Conservation (phyloP, 148 eudicot species). For the Hydrangea macrophylla region DNA sequence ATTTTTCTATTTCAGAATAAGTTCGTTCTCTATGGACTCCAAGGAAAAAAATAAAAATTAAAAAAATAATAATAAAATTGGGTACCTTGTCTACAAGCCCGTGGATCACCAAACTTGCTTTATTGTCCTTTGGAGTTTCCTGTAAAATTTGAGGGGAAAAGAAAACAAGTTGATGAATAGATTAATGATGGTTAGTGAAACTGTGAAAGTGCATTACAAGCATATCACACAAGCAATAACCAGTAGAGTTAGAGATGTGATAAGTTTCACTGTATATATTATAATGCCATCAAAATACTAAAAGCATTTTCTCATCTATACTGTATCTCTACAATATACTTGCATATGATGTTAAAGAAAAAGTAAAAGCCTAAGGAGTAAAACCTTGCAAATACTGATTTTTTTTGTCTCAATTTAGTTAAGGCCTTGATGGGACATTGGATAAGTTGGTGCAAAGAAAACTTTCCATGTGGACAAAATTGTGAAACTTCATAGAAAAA, state of each 20-base stretch:
- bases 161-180: neutral
- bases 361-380: no score
- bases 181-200: neutral
- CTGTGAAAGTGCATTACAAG: neutral
- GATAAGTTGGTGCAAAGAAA: neutral
- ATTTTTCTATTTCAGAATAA: neutral
- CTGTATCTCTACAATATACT: neutral
- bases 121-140: constrained; percentile 95
- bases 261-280: no score
- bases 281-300: no score
- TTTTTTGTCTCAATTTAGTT: no score
- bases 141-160: constrained; percentile 33
- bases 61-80: neutral
- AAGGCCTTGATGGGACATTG: no score
- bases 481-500: no score
- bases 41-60: neutral
- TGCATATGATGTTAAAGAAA: neutral
- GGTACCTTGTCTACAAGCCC: constrained; percentile 88
- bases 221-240: neutral
- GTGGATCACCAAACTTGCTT: constrained; percentile 83
- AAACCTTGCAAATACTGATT: no score
- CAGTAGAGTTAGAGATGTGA: neutral
- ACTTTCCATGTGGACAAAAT: neutral
- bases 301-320: neutral
- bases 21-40: neutral